Evolutionary conservation across 257 asterid genomes (phyloP), one percentile per base, ranked within the genome.

Genomic region (Solanum sejunctum): DNA sequence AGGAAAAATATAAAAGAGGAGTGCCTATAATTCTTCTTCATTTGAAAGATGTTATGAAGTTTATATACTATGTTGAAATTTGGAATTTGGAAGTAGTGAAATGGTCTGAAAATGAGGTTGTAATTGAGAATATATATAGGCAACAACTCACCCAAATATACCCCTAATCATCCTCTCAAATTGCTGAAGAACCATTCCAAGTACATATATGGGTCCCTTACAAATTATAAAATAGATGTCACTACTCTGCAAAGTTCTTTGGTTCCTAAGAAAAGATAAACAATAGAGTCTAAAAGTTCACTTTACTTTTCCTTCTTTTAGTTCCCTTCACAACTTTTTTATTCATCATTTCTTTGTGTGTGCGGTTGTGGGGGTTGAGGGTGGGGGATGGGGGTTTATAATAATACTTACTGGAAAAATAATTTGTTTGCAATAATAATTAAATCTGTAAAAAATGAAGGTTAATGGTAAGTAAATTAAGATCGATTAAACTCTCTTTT

Each of bases 51-150:
- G 21, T 36, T 39, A 60, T 20, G 3, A 73, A 2, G 81, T 32
- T 73, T 18, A 52, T 4, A 10, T 49, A 79, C 26, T 70, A n/a
- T 84, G 60, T 78, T 82, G 58, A 36, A 73, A 72, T 45, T 41
- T 66, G 85, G 43, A 80, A 60, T 64, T 45, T 84, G 43, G 80
- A 82, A 49, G 82, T 75, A 23, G 82, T 75, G 82, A 75, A 75
- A 69, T 45, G 26, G 83, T 26, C 39, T 49, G 15, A 75, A 52
- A 64, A 41, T 82, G 47, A 63, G 88, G 86, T 88, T 57, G 91
- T 86, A 73, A 84, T 39, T 85, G 90, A 61, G 91, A 67, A 92
- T 90, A 90, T 91, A 87, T 92, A 91, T 90, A 90, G 90, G 84
- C 89, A 75, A 49, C 79, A 83, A 36, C 81, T 73, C 70, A 78